These are phyloP conservation scores for Didymella arachidicola DNA, from an alignment of 2,329 filamentous ascomycete genomes.

Conservation along the genomic window DNA sequence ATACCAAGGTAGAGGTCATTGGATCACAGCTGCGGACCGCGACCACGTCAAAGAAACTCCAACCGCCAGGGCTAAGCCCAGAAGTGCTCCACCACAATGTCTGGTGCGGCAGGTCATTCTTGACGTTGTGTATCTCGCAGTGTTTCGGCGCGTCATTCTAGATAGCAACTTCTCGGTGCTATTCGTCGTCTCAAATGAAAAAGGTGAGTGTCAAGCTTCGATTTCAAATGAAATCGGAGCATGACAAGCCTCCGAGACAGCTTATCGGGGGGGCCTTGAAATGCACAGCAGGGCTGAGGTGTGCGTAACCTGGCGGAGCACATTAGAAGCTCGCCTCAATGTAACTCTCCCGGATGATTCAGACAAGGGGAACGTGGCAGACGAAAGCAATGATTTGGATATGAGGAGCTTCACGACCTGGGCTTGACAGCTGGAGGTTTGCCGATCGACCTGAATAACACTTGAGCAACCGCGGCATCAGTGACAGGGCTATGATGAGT, in stretches of 20 bases:
- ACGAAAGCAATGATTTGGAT: too few species aligned
- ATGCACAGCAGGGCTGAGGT: constrained; percentile 13
- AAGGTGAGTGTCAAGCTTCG: neutral
- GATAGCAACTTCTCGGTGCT: neutral
- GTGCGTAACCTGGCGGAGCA: constrained; percentile 4
- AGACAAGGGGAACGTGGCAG: neutral
- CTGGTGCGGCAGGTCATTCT: neutral
- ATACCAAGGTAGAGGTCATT: constrained; percentile 18
- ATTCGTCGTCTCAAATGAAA: neutral
- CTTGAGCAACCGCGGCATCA: neutral
- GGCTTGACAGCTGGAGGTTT: neutral
- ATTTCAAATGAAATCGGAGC: constrained; percentile 7
- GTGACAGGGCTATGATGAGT: neutral
- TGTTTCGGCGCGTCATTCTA: neutral
- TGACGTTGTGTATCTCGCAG: neutral
- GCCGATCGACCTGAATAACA: neutral
- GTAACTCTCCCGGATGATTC: neutral
- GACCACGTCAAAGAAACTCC: neutral
- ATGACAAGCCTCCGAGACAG: constrained; percentile 15
- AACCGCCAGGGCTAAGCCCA: neutral
- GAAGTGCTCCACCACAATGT: neutral
- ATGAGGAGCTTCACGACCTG: neutral
- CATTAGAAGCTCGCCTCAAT: constrained; percentile 1
- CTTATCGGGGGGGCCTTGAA: constrained; percentile 12
- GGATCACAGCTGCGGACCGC: constrained; percentile 10